Base-by-base conservation (phyloP, 192 early-diverging fungal species). In the Borealophlyctis nickersoniae region DNA sequence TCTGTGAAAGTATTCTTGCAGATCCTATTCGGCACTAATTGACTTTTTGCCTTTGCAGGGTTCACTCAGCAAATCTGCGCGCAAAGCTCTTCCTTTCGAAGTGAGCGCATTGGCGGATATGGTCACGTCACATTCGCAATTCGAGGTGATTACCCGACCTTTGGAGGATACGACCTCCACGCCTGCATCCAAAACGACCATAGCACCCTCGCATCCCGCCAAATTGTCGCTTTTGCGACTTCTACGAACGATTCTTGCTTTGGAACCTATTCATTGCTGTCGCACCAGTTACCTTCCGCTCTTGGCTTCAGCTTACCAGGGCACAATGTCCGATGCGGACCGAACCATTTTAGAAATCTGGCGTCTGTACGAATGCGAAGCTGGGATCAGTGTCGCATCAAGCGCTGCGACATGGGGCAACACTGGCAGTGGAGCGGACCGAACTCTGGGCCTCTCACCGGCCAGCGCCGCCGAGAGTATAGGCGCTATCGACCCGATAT, bases 391-490 rank as follows among this genome's bases (percentile, higher is more conserved):
- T 11, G 81, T 91, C 33, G 79, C 85, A 2, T 64, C 73, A 19
- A 77, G 79, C 36, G 78, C 79, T 3, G 62, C 83, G 9, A 67
- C 77, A 30, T 89, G 88, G 88, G 81, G 82, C 26, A 76, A 79
- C 26, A 65, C 55, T 31, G n/a, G 22, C 26, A 36, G 49, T 19
- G 60, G 72, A 31, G 74, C 75, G n/a, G 74, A 66, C 36, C 68
- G 66, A 7, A 75, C 69, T 53, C 30, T 81, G 56, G 63, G 29
- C 22, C 56, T 71, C 11, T 49, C 63, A 19, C 35, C 59, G 2
- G 33, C 60, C 4, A 57, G 61, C 2, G 65, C 72, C 29, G 73
- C 80, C 4, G 88, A 91, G 53, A 70, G 80, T 3, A 59, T 92
- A 30, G 74, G 73, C 31, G 61, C 75, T 31, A 75, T 92, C 53